Evolutionary conservation across 441 rosid genomes (phyloP).

Genomic region (Viola pubescens): DNA sequence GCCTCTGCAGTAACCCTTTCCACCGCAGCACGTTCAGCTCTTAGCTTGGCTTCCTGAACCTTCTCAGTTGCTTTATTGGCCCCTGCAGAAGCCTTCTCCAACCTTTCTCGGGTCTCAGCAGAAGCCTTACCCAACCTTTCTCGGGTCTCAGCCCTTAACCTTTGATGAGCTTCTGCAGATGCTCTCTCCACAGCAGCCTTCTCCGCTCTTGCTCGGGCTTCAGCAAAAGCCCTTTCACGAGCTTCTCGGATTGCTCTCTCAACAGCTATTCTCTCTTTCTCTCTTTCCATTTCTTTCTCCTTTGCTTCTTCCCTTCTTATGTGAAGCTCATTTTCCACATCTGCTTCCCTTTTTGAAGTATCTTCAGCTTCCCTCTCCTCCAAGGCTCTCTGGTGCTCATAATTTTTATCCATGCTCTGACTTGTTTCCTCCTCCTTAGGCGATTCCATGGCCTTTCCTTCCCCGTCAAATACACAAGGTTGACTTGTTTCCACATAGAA

Average conservation of each 20-base stretch:
- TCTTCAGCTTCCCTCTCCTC: constrained; percentile 35
- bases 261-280: constrained; percentile 58
- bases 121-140: no score
- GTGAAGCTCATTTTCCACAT: constrained; percentile 27
- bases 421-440: constrained; percentile 25
- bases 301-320: constrained; percentile 44
- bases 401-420: constrained; percentile 30
- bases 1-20: constrained; percentile 97
- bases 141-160: constrained; percentile 42
- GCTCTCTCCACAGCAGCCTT: constrained; percentile 68
- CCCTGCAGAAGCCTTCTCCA: not conserved
- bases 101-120: no score
- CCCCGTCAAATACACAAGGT: constrained; percentile 19
- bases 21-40: constrained; percentile 91
- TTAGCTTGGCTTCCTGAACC: constrained; percentile 63
- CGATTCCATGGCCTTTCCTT: constrained; percentile 19
- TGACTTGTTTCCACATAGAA: constrained; percentile 9
- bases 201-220: constrained; percentile 70
- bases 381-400: constrained; percentile 27
- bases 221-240: constrained; percentile 90
- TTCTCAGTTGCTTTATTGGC: constrained; percentile 21
- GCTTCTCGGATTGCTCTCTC: constrained; percentile 95
- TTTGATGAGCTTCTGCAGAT: constrained; percentile 53
- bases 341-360: constrained; percentile 35
- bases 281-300: constrained; percentile 47